A percentile compares a stretch with the other conserved stretches of the same genome.
phyloP scores from a whole-genome alignment of 2,329 filamentous ascomycete genomes.

The Colletotrichum orbiculare region DNA sequence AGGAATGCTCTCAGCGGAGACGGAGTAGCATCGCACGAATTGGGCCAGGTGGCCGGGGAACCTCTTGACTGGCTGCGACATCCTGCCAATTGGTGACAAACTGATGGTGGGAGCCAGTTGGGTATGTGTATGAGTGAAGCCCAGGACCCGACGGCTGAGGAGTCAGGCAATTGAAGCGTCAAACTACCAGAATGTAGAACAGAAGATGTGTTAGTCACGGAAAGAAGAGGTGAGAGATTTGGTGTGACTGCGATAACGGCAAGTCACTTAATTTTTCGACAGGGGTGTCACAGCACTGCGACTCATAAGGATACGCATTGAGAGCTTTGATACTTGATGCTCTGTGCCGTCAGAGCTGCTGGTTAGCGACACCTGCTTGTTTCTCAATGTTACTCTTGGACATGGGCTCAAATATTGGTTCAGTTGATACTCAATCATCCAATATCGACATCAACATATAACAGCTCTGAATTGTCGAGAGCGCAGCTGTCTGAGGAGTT shows the following conservation, averaged over 20 bases:
- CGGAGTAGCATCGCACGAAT: conserved; percentile 65
- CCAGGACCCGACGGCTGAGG: conserved; percentile 30
- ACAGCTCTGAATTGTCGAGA: no score
- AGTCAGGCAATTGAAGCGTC: conserved; percentile 9
- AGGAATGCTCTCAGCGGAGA: conserved; percentile 72
- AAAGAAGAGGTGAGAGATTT: conserved; percentile 27
- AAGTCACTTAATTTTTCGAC: conserved; percentile 22
- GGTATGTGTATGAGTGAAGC: neutral
- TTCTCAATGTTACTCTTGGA: no score
- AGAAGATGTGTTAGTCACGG: conserved; percentile 22
- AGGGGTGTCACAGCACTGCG: conserved; percentile 15
- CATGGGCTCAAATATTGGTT: no score
- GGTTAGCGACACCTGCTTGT: neutral
- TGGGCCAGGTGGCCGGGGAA: conserved; percentile 36
- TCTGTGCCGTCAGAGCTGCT: neutral
- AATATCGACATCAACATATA: no score
- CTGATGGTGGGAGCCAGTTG: neutral
- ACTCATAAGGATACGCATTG: conserved; percentile 9
- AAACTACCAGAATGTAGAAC: conserved; percentile 1
- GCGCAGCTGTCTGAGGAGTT: no score
- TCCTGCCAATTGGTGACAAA: conserved; percentile 20
- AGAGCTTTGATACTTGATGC: neutral
- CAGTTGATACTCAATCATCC: no score
- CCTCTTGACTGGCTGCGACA: conserved; percentile 36
- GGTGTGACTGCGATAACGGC: conserved; percentile 31